Base-by-base conservation (phyloP, 129 eudicot genomes). In the Silybum marianum region DNA sequence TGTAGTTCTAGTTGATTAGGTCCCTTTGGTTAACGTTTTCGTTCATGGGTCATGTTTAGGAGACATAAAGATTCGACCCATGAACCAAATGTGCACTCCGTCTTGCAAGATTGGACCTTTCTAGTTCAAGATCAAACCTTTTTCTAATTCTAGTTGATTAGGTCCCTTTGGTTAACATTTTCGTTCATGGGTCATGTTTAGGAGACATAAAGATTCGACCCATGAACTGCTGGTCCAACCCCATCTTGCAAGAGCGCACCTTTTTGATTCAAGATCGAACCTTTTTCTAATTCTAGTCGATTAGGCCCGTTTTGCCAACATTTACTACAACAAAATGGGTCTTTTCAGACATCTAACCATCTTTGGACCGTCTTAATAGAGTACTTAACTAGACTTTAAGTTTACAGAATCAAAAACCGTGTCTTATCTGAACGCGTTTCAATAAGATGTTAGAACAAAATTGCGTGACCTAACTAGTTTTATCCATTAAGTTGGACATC, bases 111-210 rank as follows among this genome's bases (percentile, higher is more conserved):
- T 48, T n/a, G n/a, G n/a, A n/a, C n/a, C n/a, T n/a, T n/a, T n/a
- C n/a, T n/a, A n/a, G n/a, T 46, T 46, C n/a, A 46, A 46, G 60
- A 46, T 14, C 63, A 22, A 34, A 71, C 51, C 42, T 19, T 39
- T 22, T 38, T 3, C 63, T 19, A 36, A 10, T n/a, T 36, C 67
- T 44, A 74, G 12, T 25, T 8, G 19, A 21, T 58, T 18, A 51
- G 23, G 34, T 9, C 44, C 21, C 0, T 13, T 26, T 62, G 23
- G 60, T 21, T 18, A 30, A 7, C 63, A 22, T 18, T 76, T 75
- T 18, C 19, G 9, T 75, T 75, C 70, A 28, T 58, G 80, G 48
- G n/a, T 30, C 79, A 16, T 34, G 39, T 77, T 34, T 77, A 40
- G 38, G n/a, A 46, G 60, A 46, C 13, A 13, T 46, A 46, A 46